Conservation (phyloP, 129 eudicot species). For the Flaveria linearis region DNA sequence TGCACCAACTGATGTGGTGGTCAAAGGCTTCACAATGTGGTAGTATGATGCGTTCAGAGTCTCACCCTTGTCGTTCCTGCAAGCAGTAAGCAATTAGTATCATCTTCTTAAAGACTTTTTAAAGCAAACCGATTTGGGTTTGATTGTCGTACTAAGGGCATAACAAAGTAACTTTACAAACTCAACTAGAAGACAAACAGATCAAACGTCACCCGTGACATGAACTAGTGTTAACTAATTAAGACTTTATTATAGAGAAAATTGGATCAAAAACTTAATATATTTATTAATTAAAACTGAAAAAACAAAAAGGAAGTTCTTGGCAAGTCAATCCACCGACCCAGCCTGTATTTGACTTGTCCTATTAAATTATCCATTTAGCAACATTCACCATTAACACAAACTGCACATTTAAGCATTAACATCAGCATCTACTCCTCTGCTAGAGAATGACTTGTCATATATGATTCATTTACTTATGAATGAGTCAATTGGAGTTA, state of each 20-base stretch:
- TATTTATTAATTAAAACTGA: background rate
- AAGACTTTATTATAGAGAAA: background rate
- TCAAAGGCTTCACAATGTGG: conserved; percentile 6
- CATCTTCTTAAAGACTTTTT: background rate
- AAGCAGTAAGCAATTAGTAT: background rate
- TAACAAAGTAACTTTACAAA: background rate
- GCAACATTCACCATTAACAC: background rate
- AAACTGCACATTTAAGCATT: background rate
- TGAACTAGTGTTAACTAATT: background rate
- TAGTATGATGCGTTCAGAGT: conserved; percentile 8
- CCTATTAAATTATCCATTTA: background rate
- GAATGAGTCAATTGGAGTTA: background rate
- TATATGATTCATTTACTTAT: background rate
- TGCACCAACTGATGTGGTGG: conserved; percentile 14
- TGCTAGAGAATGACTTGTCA: background rate
- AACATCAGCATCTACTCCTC: background rate
- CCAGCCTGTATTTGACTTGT: background rate
- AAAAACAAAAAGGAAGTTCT: background rate
- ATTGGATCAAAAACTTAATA: background rate
- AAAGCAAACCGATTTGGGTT: background rate
- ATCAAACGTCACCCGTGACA: background rate
- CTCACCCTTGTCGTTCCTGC: conserved; percentile 19
- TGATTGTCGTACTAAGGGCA: background rate
- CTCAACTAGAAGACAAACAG: background rate
- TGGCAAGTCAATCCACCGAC: background rate